Percentiles rank a stretch among this genome's conserved stretches.
These are phyloP conservation scores for Crithidia bombi DNA, from an alignment of 208 protist species.

Conservation along the genomic window DNA sequence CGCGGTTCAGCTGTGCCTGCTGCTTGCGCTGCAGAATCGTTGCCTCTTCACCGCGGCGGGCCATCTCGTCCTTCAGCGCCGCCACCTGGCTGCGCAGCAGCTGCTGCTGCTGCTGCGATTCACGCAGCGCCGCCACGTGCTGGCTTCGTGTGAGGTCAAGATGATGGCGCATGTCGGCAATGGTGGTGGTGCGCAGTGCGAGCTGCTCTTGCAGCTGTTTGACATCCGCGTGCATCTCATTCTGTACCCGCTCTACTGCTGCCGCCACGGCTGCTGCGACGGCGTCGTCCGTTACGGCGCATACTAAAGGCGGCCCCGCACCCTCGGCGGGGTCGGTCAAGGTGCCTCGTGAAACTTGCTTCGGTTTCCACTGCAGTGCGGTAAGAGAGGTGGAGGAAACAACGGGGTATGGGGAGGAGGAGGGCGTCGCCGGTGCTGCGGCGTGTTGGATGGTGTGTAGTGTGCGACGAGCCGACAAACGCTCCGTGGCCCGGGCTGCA, in stretches of 20 bases:
- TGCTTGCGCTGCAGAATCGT: conserved; percentile 47
- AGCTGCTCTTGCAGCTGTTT: conserved; percentile 55
- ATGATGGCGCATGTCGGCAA: conserved; percentile 60
- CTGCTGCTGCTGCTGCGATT: conserved; percentile 22
- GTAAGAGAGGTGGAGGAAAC: conserved; percentile 7
- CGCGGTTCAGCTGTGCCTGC: conserved; percentile 36
- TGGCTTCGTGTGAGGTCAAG: conserved; percentile 47
- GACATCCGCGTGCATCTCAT: conserved; percentile 23
- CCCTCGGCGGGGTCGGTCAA: conserved; percentile 17
- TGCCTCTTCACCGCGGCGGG: conserved; percentile 58
- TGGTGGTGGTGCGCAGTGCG: conserved; percentile 45
- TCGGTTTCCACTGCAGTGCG: conserved; percentile 37
- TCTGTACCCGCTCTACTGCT: neutral
- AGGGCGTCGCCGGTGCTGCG: too few species aligned
- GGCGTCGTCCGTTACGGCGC: neutral
- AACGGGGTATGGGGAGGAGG: neutral
- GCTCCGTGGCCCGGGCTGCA: neutral
- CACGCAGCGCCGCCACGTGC: conserved; percentile 30
- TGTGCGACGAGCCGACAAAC: too few species aligned
- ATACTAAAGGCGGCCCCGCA: neutral
- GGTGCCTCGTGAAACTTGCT: conserved; percentile 52
- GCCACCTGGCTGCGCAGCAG: conserved; percentile 52
- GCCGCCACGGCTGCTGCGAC: neutral
- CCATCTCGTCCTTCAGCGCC: conserved; percentile 83
- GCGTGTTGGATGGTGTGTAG: neutral